A percentile compares a stretch with the other conserved stretches of the same genome.
Evolutionary conservation across 192 early-diverging fungal species (phyloP).

Genomic region (Podochytrium sp.): DNA sequence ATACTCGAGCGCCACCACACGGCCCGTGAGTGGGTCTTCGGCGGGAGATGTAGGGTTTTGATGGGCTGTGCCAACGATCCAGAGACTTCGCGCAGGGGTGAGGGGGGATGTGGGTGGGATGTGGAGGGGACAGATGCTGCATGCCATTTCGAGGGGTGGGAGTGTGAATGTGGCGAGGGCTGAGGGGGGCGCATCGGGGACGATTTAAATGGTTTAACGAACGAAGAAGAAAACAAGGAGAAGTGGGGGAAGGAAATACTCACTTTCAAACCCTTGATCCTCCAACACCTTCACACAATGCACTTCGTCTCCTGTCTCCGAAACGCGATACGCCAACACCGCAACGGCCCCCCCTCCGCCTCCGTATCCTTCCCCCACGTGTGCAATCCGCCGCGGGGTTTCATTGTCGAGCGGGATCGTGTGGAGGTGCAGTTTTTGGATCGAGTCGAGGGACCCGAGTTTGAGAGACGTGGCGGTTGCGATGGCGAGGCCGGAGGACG

Average conservation of each 20-base stretch:
- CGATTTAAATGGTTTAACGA: conserved; percentile 15
- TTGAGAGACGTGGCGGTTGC: conserved; percentile 62
- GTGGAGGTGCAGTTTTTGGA: conserved; percentile 84
- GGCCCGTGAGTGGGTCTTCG: conserved; percentile 61
- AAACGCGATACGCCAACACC: conserved; percentile 57
- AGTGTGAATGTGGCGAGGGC: conserved; percentile 49
- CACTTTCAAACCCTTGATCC: conserved; percentile 74
- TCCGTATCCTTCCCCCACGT: conserved; percentile 57
- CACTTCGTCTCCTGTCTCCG: conserved; percentile 44
- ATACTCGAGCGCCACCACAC: conserved; percentile 72
- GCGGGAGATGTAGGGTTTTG: not conserved
- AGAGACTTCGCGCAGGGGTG: conserved; percentile 5
- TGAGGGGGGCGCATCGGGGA: not conserved
- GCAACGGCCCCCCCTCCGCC: conserved; percentile 68
- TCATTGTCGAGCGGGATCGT: conserved; percentile 61
- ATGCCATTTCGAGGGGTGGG: conserved; percentile 22
- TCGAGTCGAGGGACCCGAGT: conserved; percentile 79
- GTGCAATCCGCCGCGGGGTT: conserved; percentile 71
- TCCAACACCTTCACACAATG: conserved; percentile 71
- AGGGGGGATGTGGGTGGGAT: conserved; percentile 18
- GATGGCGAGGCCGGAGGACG: conserved; percentile 58
- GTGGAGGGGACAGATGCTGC: conserved; percentile 44
- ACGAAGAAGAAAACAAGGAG: not conserved
- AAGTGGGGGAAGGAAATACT: conserved; percentile 12
- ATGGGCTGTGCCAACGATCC: conserved; percentile 34